phyloP scores from a whole-genome alignment of 225 moss, liverwort and hornwort species.

The Neckera pumila region DNA sequence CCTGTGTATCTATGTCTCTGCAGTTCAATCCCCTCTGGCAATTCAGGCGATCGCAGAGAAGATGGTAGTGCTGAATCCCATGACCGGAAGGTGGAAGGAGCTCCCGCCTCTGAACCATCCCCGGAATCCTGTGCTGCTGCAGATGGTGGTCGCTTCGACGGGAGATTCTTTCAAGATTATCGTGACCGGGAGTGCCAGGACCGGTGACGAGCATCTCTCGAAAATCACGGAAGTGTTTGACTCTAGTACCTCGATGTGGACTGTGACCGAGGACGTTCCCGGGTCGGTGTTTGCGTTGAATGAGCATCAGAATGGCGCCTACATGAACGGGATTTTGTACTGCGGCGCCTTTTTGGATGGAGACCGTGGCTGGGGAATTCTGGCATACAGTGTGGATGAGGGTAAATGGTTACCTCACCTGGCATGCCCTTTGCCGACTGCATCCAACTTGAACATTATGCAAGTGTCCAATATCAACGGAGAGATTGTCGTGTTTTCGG shows the following conservation, averaged over 20 bases:
- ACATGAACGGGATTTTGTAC: background rate
- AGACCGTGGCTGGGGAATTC: background rate
- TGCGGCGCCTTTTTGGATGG: constrained; percentile 2
- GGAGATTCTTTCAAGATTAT: background rate
- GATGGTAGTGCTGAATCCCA: background rate
- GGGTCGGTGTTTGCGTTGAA: background rate
- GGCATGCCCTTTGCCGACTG: background rate
- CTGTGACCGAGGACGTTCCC: background rate
- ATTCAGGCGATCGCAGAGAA: background rate
- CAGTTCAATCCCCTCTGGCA: too few species aligned
- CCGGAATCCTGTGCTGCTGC: background rate
- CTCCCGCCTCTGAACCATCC: background rate
- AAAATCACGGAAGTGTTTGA: constrained; percentile 17
- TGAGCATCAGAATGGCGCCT: background rate
- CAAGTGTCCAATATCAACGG: background rate
- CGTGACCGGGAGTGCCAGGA: background rate
- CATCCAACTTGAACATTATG: background rate
- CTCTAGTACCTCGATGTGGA: constrained; percentile 6
- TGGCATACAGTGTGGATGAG: background rate
- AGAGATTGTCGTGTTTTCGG: background rate
- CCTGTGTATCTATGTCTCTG: background rate
- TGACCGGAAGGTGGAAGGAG: background rate
- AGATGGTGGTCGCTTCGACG: background rate
- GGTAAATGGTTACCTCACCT: background rate
- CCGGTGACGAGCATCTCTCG: background rate